Base-by-base conservation (phyloP, 192 early-diverging fungal species). In the Rhizophagus clarus region DNA sequence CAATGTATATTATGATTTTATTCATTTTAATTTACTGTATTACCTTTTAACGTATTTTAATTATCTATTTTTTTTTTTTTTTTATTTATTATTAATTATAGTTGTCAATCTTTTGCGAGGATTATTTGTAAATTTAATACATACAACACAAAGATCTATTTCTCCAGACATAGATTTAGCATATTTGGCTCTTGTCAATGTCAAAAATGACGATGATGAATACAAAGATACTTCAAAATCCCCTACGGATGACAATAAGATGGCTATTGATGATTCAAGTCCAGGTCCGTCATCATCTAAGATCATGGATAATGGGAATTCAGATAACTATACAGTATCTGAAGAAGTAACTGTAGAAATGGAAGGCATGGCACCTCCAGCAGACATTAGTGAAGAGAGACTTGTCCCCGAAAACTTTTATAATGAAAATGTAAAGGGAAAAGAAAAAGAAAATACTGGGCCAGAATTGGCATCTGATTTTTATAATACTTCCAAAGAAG, bases 161-260 rank as follows among this genome's bases (percentile, higher is more conserved):
- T 76, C 87, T 12, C 91, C 91, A 2, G 87, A 85, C 42, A 81
- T 83, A 26, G 89, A 91, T 34, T 79, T 93, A 22, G 90, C 90
- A 1, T 86, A 87, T 64, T 89, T 93, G 89, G 87, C 90, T 12
- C 73, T 87, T 56, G 73, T 85, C 20, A 83, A 83, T 37, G 76
- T 82, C 61, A 83, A 72, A 66, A 71, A 32, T 42, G 83, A 83
- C 1, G 79, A 74, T 37, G 37, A 81, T 26, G 24, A 68, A 14
- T n/a, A 5, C 9, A 71, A 77, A 45, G 42, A 40, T 11, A 24
- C 51, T 60, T n/a, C 72, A 28, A 67, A 22, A 76, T 64, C 72
- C 49, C 34, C 71, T 26, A 68, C 31, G 12, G 26, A 66, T 10
- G 60, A 76, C 20, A 11, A 24, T 29, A 61, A 62, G 4, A 76